Evolutionary conservation across 176 grass and related monocot species (phyloP).

Genomic region (Lolium rigidum): DNA sequence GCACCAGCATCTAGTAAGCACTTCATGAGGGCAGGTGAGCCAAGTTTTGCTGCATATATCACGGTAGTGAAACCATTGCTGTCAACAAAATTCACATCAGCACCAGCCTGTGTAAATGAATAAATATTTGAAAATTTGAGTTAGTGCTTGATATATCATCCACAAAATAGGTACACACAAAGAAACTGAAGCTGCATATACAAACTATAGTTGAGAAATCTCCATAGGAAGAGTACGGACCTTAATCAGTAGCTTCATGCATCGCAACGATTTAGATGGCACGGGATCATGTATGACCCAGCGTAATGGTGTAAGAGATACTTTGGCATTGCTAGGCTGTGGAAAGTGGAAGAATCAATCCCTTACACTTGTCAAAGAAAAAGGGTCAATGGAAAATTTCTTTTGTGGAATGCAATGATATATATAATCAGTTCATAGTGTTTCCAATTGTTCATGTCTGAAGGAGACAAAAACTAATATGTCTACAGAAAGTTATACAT

Average conservation of each 20-base stretch:
- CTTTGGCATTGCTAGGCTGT: neutral
- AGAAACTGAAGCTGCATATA: neutral
- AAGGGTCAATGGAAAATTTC: neutral
- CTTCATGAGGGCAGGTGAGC: neutral
- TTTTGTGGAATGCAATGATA: neutral
- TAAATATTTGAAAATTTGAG: conserved; percentile 11
- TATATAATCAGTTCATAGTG: neutral
- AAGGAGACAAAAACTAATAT: neutral
- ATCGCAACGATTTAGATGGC: neutral
- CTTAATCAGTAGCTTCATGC: conserved; percentile 25
- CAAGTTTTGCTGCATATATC: neutral
- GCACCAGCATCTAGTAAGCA: conserved; percentile 33
- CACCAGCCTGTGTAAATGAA: conserved; percentile 31
- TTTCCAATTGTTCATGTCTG: neutral
- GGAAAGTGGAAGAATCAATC: neutral
- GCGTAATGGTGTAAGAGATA: neutral
- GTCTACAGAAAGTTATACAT: neutral
- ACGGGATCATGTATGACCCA: neutral
- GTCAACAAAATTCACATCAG: conserved; percentile 24
- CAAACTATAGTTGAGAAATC: neutral
- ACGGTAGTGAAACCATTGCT: neutral
- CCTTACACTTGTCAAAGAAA: neutral
- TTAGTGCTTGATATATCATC: neutral
- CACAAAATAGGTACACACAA: neutral
- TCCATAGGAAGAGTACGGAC: neutral